Conservation (phyloP, 2,329 filamentous ascomycete genomes). For the Sarocladium brachiariae region DNA sequence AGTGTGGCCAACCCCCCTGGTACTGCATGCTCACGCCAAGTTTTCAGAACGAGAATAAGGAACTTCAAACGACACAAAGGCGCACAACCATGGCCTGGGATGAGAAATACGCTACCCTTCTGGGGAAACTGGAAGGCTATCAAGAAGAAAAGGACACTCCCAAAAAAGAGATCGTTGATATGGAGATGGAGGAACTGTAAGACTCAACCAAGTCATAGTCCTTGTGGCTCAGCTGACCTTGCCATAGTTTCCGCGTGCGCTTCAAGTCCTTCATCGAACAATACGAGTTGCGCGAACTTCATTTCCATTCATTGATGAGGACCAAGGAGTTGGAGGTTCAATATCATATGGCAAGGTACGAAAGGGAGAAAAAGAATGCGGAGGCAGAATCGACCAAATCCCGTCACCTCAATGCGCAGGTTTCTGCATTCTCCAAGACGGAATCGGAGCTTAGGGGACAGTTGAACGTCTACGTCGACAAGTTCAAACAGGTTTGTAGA, state of each 20-base stretch:
- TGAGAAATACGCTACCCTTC: constrained; percentile 70
- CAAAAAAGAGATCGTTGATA: constrained; percentile 71
- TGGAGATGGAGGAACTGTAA: constrained; percentile 85
- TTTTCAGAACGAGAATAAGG: constrained; percentile 82
- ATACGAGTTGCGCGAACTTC: constrained; percentile 89
- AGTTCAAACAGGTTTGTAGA: constrained; percentile 99
- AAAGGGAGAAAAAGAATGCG: constrained; percentile 82
- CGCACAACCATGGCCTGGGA: constrained; percentile 78
- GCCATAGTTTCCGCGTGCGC: constrained; percentile 65
- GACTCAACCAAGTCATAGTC: constrained; percentile 24
- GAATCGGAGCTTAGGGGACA: constrained; percentile 91
- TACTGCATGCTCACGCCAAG: neutral
- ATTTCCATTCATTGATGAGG: constrained; percentile 86
- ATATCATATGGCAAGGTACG: constrained; percentile 79
- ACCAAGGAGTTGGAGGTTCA: constrained; percentile 96
- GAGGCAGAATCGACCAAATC: constrained; percentile 75
- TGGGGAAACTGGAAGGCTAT: constrained; percentile 80
- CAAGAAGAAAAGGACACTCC: constrained; percentile 82
- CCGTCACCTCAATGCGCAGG: constrained; percentile 80
- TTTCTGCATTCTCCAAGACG: constrained; percentile 92
- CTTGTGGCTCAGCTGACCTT: neutral
- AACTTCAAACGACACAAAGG: constrained; percentile 78
- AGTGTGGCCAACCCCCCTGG: neutral
- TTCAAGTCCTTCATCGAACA: constrained; percentile 96
- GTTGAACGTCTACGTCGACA: constrained; percentile 97